Base-by-base conservation (phyloP, 139 green algal genomes). In the Chlorokybus atmophyticus region DNA sequence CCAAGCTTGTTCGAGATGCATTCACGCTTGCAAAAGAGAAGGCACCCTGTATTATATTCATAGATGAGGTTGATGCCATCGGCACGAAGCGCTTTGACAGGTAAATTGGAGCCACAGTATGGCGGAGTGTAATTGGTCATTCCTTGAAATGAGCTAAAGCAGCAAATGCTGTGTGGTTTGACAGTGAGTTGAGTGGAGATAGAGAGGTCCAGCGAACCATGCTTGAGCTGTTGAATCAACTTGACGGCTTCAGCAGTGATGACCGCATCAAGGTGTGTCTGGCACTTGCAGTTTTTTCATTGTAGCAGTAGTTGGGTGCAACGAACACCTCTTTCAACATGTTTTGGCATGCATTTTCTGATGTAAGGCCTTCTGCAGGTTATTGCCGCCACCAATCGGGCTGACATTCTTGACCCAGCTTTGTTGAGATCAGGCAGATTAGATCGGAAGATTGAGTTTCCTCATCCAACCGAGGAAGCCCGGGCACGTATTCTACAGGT, bases 361-460 rank as follows among this genome's bases (percentile, higher is more conserved):
- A 19, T 17, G 48, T 55, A 17, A 38, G 48, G 23, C 53, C 3
- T 26, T 54, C n/a, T 55, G 44, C 60, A 68, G 60, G 61, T 98
- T 32, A 95, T 99, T 49, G 91, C 90, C 6, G 91, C 91, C 19
- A 99, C 91, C 41, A 99, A 99, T 78, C 71, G 91, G 5, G 84
- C 91, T 6, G 91, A 99, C 74, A 98, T 95, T 60, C 74, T 99
- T 44, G 91, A 99, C 66, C 91, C 91, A 3, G 91, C 91, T 8
- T 78, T 99, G 21, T 87, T 99, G 87, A 83, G 91, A 24, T 93
- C 78, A 2, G 83, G 91, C 2, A 82, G 91, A 1, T 72, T 99
- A 27, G 91, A 97, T 59, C 76, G 91, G 42, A 99, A 99, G 76
- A 96, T 99, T 50, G 91, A 99, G 84, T 96, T 99, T 74, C 91